These are phyloP conservation scores for Xylariales sp. DNA, from an alignment of 2,329 filamentous ascomycete genomes.

Conservation along the genomic window DNA sequence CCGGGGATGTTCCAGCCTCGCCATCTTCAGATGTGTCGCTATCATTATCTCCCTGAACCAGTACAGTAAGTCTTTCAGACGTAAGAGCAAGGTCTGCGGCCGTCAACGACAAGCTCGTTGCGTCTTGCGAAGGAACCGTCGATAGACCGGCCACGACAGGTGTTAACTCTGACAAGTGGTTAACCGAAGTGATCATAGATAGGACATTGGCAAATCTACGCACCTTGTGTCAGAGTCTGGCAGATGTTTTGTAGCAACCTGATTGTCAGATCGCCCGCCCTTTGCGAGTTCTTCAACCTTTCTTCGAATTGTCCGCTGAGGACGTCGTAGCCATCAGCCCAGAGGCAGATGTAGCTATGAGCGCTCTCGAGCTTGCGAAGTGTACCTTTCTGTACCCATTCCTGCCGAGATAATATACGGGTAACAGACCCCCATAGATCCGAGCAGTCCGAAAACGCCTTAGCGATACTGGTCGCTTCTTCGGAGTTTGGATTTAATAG, in stretches of 20 bases:
- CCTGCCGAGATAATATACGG: not conserved
- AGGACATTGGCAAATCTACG: not conserved
- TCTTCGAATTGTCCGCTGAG: slow-evolving; percentile 27
- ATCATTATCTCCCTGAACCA: slow-evolving; percentile 26
- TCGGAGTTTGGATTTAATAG: not conserved
- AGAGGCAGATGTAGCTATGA: slow-evolving; percentile 34
- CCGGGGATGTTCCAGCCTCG: slow-evolving; percentile 4
- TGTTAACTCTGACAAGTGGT: not conserved
- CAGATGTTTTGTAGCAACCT: slow-evolving; percentile 32
- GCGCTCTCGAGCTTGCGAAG: slow-evolving; percentile 32
- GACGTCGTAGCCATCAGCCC: slow-evolving; percentile 38
- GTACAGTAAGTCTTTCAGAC: slow-evolving; percentile 28
- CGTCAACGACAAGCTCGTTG: slow-evolving; percentile 1
- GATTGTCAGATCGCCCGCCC: slow-evolving; percentile 28
- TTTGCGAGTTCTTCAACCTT: slow-evolving; percentile 33
- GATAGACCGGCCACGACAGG: not conserved
- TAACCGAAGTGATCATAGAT: not conserved
- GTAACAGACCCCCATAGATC: slow-evolving; percentile 26
- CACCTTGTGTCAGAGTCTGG: slow-evolving; percentile 32
- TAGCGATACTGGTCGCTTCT: not conserved
- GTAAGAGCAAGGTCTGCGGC: slow-evolving; percentile 15
- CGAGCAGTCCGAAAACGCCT: slow-evolving; percentile 27
- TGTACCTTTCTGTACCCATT: slow-evolving; percentile 1
- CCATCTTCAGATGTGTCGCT: slow-evolving; percentile 9
- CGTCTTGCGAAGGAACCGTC: not conserved